Percentiles rank a stretch among this genome's conserved stretches.
These are phyloP conservation scores for Aspergillus fumigatiaffinis DNA, from an alignment of 2,329 filamentous ascomycete species.

Conservation along the genomic window DNA sequence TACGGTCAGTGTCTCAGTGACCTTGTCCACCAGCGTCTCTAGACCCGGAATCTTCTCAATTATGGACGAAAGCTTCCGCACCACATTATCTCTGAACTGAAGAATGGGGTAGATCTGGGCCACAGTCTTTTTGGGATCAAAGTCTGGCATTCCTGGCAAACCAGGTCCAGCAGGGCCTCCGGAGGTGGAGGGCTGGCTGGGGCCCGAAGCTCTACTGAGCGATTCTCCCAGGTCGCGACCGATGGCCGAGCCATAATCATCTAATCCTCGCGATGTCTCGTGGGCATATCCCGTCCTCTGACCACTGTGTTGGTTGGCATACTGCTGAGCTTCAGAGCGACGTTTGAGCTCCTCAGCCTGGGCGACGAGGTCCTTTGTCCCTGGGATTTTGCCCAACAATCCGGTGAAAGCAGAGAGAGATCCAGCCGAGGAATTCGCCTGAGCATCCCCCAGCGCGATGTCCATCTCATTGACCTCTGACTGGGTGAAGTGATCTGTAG, in stretches of 20 bases:
- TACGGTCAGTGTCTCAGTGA: conserved; percentile 85
- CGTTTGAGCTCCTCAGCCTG: conserved; percentile 63
- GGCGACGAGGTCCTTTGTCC: conserved; percentile 61
- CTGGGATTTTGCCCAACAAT: conserved; percentile 72
- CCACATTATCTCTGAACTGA: conserved; percentile 88
- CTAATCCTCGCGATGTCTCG: conserved; percentile 20
- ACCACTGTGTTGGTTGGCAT: conserved; percentile 48
- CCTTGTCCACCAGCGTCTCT: conserved; percentile 84
- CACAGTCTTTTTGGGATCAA: conserved; percentile 74
- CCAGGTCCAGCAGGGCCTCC: conserved; percentile 40
- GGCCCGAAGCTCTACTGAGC: conserved; percentile 38
- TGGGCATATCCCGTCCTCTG: conserved; percentile 25
- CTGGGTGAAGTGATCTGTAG: conserved; percentile 79
- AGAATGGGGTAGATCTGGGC: conserved; percentile 91
- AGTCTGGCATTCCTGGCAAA: conserved; percentile 70
- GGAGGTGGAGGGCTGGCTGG: conserved; percentile 39
- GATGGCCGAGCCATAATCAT: conserved; percentile 15
- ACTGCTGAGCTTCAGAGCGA: conserved; percentile 60
- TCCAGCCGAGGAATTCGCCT: conserved; percentile 44
- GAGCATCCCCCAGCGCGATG: conserved; percentile 66
- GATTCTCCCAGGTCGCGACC: conserved; percentile 10
- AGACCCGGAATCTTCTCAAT: conserved; percentile 91
- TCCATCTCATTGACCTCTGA: conserved; percentile 81
- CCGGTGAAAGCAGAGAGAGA: conserved; percentile 62
- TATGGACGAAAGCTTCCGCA: conserved; percentile 76